Base-by-base conservation (phyloP, 371 early-diverging fungal genomes). In the Mucor racemosus region DNA sequence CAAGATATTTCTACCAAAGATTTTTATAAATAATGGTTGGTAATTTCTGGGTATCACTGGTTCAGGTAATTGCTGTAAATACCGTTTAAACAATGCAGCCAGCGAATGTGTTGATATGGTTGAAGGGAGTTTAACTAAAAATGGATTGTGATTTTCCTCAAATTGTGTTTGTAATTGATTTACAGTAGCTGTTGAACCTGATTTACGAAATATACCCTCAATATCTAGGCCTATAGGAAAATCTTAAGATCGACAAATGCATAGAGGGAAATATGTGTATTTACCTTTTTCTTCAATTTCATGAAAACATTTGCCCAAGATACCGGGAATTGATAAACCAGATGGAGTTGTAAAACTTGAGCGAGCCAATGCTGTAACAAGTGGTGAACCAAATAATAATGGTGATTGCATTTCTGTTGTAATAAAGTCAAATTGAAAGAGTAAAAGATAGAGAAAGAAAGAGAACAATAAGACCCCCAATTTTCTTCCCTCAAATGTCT, bases 21-120 rank as follows among this genome's bases (percentile, higher is more conserved):
- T 75, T 14, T 74, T 60, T n/a, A 86, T 60, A 36, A 88, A 84
- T 41, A 70, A 55, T 35, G 75, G 71, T 62, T 86, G 86, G 58
- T 61, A 79, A 14, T 76, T 62, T 39, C 71, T 66, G 4, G 87
- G 78, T 41, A 88, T 84, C 17, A 88, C 83, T 11, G 87, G 83
- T 39, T 86, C 85, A 17, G 84, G 83, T 19, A 88, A 69, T 35
- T 76, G 71, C 39, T 85, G 86, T 40, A 88, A 69, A 67, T 81
- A 88, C 15, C 87, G 81, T 26, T 85, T 84, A 17, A 88, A 72
- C 31, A 86, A 78, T 48, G 82, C 84, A 9, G 88, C 81, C 7
- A 73, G 41, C 13, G 71, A 61, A 63, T 78, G 78, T 6, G 65
- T 44, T 7, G 76, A 65, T 14, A 69, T 9, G 5, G 55, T 62